phyloP scores from a whole-genome alignment of 192 early-diverging fungal genomes.

The Mortierella antarctica region DNA sequence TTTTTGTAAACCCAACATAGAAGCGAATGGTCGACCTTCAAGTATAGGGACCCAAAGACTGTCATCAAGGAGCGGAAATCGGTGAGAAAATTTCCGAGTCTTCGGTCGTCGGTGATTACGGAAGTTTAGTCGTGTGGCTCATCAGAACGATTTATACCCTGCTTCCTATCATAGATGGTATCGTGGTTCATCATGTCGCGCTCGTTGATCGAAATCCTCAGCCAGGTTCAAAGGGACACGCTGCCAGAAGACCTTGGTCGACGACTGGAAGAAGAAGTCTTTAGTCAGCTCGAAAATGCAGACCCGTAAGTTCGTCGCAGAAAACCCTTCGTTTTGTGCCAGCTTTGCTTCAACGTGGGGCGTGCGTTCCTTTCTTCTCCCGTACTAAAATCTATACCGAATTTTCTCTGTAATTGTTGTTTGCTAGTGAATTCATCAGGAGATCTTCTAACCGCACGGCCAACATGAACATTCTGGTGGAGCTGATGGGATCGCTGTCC shows the following conservation, averaged over 20 bases:
- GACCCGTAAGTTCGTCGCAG: slow-evolving; percentile 75
- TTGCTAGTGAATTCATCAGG: slow-evolving; percentile 69
- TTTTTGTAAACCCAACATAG: neutral
- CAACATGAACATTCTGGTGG: slow-evolving; percentile 91
- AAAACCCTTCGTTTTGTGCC: neutral
- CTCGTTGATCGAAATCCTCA: slow-evolving; percentile 86
- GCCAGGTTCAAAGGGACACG: slow-evolving; percentile 73
- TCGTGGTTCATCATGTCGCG: slow-evolving; percentile 91
- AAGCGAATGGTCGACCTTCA: slow-evolving; percentile 48
- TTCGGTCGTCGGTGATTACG: neutral
- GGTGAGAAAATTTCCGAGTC: slow-evolving; percentile 8
- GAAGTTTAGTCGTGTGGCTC: neutral
- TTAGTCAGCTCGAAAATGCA: slow-evolving; percentile 86
- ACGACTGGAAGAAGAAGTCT: slow-evolving; percentile 93
- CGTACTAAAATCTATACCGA: neutral
- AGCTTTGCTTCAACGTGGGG: neutral
- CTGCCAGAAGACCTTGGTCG: slow-evolving; percentile 86
- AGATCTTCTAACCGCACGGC: slow-evolving; percentile 83
- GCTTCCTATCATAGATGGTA: slow-evolving; percentile 55
- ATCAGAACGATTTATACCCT: neutral
- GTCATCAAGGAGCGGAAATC: slow-evolving; percentile 48
- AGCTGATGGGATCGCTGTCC: slow-evolving; percentile 93
- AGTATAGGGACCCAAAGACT: slow-evolving; percentile 39
- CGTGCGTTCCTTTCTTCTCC: neutral
- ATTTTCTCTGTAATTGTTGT: neutral